phyloP scores from a whole-genome alignment of 371 early-diverging fungal species.

The Zychaea mexicana region DNA sequence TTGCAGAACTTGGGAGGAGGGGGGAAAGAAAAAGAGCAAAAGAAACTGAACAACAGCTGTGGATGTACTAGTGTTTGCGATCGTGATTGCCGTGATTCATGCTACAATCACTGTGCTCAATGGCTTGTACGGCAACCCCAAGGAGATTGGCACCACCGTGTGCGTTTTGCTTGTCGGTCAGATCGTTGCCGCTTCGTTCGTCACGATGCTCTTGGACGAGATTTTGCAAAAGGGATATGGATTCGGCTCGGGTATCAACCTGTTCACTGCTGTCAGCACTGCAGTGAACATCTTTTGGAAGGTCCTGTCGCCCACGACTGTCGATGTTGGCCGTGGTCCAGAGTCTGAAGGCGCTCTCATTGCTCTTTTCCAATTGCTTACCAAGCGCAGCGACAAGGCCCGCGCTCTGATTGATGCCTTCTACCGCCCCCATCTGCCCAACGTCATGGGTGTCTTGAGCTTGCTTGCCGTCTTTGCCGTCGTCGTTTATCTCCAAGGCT shows the following conservation, averaged over 20 bases:
- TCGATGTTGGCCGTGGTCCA: conserved; percentile 96
- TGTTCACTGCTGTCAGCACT: conserved; percentile 99
- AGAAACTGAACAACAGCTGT: not conserved
- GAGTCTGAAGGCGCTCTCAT: conserved; percentile 99
- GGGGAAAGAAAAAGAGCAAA: not conserved
- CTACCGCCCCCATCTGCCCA: conserved; percentile 97
- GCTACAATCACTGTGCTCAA: conserved; percentile 97
- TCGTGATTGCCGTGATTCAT: conserved; percentile 96
- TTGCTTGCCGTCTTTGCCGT: conserved; percentile 94
- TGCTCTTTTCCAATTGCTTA: conserved; percentile 93
- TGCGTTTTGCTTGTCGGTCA: conserved; percentile 95
- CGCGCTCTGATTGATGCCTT: conserved; percentile 98
- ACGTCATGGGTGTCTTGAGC: conserved; percentile 91
- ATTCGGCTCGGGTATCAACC: conserved; percentile 99
- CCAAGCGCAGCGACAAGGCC: conserved; percentile 96
- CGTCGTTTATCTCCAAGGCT: conserved; percentile 99
- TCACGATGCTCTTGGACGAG: conserved; percentile 99
- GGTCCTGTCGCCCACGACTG: conserved; percentile 95
- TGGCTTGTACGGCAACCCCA: conserved; percentile 98
- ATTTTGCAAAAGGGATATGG: conserved; percentile 99
- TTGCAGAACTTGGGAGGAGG: not conserved
- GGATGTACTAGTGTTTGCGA: conserved; percentile 70
- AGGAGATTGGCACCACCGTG: conserved; percentile 92
- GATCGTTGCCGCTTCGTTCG: conserved; percentile 95
- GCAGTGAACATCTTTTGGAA: conserved; percentile 99